These are phyloP conservation scores for Podaxis sp. DNA, from an alignment of 768 basidiomycete species.

Conservation along the genomic window DNA sequence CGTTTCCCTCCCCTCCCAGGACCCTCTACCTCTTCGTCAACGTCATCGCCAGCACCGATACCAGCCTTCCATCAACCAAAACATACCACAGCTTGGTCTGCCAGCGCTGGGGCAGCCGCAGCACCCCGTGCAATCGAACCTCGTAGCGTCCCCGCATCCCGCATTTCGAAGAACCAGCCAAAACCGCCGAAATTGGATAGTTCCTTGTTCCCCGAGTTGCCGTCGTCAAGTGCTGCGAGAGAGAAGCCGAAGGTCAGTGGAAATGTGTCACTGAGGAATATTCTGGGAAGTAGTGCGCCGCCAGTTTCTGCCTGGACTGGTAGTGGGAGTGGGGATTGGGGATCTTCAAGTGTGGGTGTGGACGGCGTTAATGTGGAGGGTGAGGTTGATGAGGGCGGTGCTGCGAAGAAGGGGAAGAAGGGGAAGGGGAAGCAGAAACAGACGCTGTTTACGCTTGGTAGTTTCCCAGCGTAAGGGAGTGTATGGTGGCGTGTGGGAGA, in stretches of 20 bases:
- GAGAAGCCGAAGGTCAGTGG: constrained; percentile 54
- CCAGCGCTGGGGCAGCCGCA: constrained; percentile 31
- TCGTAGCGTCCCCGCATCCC: constrained; percentile 17
- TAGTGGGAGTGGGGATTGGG: constrained; percentile 17
- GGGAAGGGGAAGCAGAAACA: constrained; percentile 82
- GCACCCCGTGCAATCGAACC: constrained; percentile 16
- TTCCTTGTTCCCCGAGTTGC: constrained; percentile 71
- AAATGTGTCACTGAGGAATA: constrained; percentile 66
- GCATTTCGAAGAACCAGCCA: constrained; percentile 13
- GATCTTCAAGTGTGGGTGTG: constrained; percentile 11
- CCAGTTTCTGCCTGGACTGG: constrained; percentile 40
- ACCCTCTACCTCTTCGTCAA: constrained; percentile 16
- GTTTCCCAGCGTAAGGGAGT: constrained; percentile 34
- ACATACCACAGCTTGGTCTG: constrained; percentile 65
- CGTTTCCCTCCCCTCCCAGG: constrained; percentile 36
- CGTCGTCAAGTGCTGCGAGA: constrained; percentile 39
- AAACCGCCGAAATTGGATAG: constrained; percentile 50
- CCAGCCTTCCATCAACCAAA: constrained; percentile 44
- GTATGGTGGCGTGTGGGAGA: neutral
- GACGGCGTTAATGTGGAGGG: constrained; percentile 49
- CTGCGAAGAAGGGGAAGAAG: constrained; percentile 31
- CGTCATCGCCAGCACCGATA: constrained; percentile 19
- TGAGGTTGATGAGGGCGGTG: constrained; percentile 23
- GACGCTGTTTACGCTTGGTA: constrained; percentile 71
- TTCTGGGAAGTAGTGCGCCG: constrained; percentile 49